A percentile compares a stretch with the other conserved stretches of the same genome.
These are phyloP conservation scores for Beauveria caledonica DNA, from an alignment of 2,329 filamentous ascomycete genomes.

Conservation along the genomic window DNA sequence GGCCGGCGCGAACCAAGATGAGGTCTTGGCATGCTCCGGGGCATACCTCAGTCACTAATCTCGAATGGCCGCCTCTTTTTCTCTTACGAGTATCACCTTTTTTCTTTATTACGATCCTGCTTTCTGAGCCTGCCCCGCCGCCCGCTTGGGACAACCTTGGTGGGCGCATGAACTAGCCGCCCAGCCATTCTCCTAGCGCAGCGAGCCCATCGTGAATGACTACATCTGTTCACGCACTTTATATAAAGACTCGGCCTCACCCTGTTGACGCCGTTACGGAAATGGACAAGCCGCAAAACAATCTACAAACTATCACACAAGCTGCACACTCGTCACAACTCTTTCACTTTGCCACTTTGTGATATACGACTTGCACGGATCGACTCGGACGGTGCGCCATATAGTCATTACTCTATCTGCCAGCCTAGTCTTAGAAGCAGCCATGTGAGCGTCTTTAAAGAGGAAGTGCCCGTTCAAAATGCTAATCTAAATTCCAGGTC, in stretches of 20 bases:
- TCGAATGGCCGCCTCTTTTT: not conserved
- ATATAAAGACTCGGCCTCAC: not conserved
- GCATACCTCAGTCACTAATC: not conserved
- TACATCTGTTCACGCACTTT: not conserved
- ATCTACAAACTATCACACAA: not conserved
- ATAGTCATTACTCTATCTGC: not conserved
- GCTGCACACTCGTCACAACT: too few species aligned
- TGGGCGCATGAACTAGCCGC: not conserved
- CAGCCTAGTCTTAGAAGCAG: not conserved
- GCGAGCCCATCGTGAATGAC: not conserved
- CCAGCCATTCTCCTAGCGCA: not conserved
- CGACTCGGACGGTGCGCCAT: not conserved
- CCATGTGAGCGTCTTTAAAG: not conserved
- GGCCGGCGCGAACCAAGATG: not conserved
- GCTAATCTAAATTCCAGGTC: not conserved
- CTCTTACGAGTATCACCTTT: not conserved
- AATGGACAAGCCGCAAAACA: not conserved
- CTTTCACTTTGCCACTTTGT: too few species aligned
- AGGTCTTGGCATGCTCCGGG: not conserved
- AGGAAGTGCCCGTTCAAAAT: not conserved
- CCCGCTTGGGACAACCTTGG: not conserved
- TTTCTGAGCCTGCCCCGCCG: not conserved
- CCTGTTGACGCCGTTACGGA: not conserved
- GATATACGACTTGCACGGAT: not conserved
- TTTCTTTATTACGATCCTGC: not conserved